Conservation (phyloP, 257 asterid species). For the Solanum dulcamara region DNA sequence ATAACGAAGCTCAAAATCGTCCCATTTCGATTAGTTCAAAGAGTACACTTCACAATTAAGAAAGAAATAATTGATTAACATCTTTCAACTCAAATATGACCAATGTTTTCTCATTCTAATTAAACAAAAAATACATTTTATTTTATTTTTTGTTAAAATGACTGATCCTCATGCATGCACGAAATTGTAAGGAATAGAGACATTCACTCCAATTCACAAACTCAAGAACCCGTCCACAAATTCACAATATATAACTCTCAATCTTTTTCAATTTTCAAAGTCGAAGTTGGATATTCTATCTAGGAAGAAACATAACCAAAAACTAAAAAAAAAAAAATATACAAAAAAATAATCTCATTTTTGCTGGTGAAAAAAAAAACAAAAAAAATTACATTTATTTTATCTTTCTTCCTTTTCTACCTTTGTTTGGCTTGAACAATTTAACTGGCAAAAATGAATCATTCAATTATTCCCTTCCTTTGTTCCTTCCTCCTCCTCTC, state of each 20-base stretch:
- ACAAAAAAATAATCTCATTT: neutral
- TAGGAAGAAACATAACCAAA: neutral
- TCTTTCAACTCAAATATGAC: neutral
- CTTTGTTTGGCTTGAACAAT: neutral
- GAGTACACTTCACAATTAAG: neutral
- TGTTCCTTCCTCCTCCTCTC: conserved; percentile 23
- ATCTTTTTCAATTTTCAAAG: neutral
- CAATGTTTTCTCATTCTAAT: neutral
- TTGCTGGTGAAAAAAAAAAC: neutral
- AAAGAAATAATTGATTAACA: neutral
- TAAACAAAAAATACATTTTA: neutral
- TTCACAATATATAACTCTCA: neutral
- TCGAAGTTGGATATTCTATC: neutral
- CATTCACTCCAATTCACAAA: neutral
- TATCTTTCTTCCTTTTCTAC: neutral
- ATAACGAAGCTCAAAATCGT: neutral
- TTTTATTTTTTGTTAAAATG: neutral
- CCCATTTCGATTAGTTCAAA: neutral
- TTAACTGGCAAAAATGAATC: neutral
- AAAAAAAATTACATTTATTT: neutral
- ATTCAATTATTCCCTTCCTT: neutral
- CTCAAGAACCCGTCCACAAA: neutral
- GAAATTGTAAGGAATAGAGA: neutral
- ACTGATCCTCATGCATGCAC: neutral
- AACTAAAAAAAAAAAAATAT: neutral